Percentiles rank a stretch among this genome's conserved stretches.
Conservation (phyloP, 2,329 filamentous ascomycete species). For the Diplodia sapinea region DNA sequence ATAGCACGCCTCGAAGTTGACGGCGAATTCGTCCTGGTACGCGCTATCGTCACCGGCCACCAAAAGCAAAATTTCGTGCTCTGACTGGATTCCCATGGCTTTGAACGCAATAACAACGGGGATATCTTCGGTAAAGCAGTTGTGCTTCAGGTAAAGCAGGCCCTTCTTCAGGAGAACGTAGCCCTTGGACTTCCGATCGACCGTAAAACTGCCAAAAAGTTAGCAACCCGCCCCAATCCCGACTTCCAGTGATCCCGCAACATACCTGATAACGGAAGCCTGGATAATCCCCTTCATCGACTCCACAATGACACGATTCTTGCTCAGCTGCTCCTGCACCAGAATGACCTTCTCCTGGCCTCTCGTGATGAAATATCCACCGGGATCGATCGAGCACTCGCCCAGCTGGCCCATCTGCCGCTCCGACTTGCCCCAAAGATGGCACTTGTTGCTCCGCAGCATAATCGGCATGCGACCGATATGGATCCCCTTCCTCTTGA, state of each 20-base stretch:
- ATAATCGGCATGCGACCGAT: slow-evolving; percentile 95
- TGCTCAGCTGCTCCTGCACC: slow-evolving; percentile 97
- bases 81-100: slow-evolving; percentile 89
- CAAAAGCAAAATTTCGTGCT: slow-evolving; percentile 91
- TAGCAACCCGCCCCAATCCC: slow-evolving; percentile 13
- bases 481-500: slow-evolving; percentile 74
- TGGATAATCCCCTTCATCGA: slow-evolving; percentile 93
- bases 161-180: slow-evolving; percentile 96
- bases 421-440: slow-evolving; percentile 81
- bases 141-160: slow-evolving; percentile 85
- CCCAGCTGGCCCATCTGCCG: slow-evolving; percentile 89
- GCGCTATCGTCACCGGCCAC: slow-evolving; percentile 84
- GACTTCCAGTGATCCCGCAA: background rate
- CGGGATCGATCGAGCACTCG: slow-evolving; percentile 94
- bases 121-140: slow-evolving; percentile 90
- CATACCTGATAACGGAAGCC: slow-evolving; percentile 81
- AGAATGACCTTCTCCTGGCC: slow-evolving; percentile 98
- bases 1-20: slow-evolving; percentile 92
- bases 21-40: slow-evolving; percentile 93
- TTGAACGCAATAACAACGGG: slow-evolving; percentile 93
- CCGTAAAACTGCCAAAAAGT: slow-evolving; percentile 74
- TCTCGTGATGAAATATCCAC: slow-evolving; percentile 96
- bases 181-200: slow-evolving; percentile 97
- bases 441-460: slow-evolving; percentile 93
- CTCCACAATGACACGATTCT: slow-evolving; percentile 98